These are phyloP conservation scores for Flaveria trinervia DNA, from an alignment of 129 eudicot species.

Conservation along the genomic window DNA sequence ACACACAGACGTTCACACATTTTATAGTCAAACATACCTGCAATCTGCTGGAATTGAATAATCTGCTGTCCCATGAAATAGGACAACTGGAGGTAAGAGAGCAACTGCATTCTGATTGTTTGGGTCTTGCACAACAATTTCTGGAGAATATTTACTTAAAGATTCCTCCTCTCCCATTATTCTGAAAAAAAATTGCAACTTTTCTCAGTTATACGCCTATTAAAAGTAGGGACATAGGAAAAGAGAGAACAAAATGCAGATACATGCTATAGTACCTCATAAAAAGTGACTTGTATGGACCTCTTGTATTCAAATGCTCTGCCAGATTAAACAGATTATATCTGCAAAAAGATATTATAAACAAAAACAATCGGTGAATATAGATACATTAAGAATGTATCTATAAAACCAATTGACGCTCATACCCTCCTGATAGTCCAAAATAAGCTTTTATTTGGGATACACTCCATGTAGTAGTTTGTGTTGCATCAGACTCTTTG, in stretches of 20 bases:
- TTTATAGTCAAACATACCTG: conserved; percentile 47
- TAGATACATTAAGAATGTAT: conserved; percentile 2
- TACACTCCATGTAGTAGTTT: conserved; percentile 79
- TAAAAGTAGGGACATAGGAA: background rate
- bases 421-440: conserved; percentile 97
- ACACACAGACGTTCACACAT: background rate
- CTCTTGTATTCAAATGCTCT: conserved; percentile 71
- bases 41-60: conserved; percentile 81
- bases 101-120: conserved; percentile 53
- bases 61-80: conserved; percentile 88
- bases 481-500: conserved; percentile 67
- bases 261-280: conserved; percentile 46
- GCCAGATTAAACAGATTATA: conserved; percentile 73
- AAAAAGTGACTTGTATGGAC: conserved; percentile 71
- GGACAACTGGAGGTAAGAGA: conserved; percentile 65
- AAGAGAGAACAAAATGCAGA: conserved; percentile 3
- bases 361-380: background rate
- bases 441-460: conserved; percentile 86
- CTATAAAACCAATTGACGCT: background rate
- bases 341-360: conserved; percentile 46
- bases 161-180: conserved; percentile 93
- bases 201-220: conserved; percentile 2
- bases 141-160: conserved; percentile 73
- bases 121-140: conserved; percentile 72
- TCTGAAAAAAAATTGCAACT: conserved; percentile 35